phyloP scores from a whole-genome alignment of 2,329 filamentous ascomycete species.

The Herpotrichia juniperi region DNA sequence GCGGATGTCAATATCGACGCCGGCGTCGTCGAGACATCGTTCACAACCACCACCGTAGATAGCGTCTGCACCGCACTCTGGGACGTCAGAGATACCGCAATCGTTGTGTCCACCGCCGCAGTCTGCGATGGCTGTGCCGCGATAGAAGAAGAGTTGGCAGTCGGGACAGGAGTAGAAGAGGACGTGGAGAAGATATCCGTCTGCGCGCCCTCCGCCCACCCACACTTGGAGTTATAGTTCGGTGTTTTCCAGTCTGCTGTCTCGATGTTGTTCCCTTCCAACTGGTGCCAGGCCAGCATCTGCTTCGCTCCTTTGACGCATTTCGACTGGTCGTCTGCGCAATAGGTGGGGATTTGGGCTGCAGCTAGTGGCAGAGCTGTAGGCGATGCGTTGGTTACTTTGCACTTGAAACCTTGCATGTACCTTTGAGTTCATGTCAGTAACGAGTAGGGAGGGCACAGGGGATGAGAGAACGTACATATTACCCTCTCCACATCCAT shows the following conservation, averaged over 20 bases:
- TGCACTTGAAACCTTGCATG: conserved; percentile 59
- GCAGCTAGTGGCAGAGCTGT: conserved; percentile 47
- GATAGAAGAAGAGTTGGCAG: background rate
- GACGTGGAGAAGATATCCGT: conserved; percentile 28
- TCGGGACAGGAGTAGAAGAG: background rate
- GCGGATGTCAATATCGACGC: too few species aligned
- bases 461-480: conserved; percentile 29
- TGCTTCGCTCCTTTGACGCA: conserved; percentile 58
- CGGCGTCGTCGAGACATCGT: background rate
- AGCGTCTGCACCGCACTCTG: background rate
- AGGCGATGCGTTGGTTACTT: conserved; percentile 52
- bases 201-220: conserved; percentile 30
- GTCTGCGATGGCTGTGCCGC: background rate
- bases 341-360: conserved; percentile 52
- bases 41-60: background rate
- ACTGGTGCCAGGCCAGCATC: conserved; percentile 56
- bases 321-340: conserved; percentile 47
- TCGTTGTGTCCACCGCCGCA: background rate
- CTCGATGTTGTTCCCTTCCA: conserved; percentile 30
- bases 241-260: conserved; percentile 19
- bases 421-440: conserved; percentile 29
- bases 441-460: background rate
- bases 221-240: conserved; percentile 31
- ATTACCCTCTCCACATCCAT: conserved; percentile 47
- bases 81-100: background rate